Evolutionary conservation across 148 eudicot species (phyloP).

Genomic region (Persicaria maculosa): DNA sequence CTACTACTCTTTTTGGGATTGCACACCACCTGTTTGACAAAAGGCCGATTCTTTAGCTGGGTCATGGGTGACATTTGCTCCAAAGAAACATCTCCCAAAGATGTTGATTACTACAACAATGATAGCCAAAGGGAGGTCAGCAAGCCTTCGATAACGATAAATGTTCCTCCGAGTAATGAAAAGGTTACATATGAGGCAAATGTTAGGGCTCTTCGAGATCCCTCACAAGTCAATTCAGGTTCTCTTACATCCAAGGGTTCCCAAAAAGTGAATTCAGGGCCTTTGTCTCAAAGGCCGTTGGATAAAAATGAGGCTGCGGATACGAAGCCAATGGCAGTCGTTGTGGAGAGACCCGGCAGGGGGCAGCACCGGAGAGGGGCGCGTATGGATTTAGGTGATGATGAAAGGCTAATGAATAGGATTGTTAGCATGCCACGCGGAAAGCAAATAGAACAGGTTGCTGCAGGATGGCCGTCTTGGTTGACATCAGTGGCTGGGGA

Average conservation of each 20-base stretch:
- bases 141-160: background rate
- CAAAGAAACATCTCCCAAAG: background rate
- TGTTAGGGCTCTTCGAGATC: background rate
- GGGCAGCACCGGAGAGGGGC: slow-evolving; percentile 13
- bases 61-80: slow-evolving; percentile 7
- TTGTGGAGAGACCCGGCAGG: slow-evolving; percentile 11
- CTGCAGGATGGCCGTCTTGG: slow-evolving; percentile 18
- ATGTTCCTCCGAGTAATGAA: background rate
- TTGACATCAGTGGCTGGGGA: slow-evolving; percentile 15
- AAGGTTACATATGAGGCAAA: background rate
- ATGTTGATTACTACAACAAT: background rate
- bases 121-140: background rate
- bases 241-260: background rate
- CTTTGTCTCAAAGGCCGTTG: background rate
- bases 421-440: slow-evolving; percentile 8
- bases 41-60: background rate
- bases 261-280: background rate
- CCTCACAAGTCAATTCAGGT: background rate
- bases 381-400: slow-evolving; percentile 9
- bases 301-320: background rate
- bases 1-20: background rate
- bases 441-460: slow-evolving; percentile 1
- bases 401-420: slow-evolving; percentile 4
- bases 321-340: background rate
- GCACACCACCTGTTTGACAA: slow-evolving; percentile 5